These are phyloP conservation scores for Umbilicaria muhlenbergii DNA, from an alignment of 495 filamentous ascomycete species.

Conservation along the genomic window DNA sequence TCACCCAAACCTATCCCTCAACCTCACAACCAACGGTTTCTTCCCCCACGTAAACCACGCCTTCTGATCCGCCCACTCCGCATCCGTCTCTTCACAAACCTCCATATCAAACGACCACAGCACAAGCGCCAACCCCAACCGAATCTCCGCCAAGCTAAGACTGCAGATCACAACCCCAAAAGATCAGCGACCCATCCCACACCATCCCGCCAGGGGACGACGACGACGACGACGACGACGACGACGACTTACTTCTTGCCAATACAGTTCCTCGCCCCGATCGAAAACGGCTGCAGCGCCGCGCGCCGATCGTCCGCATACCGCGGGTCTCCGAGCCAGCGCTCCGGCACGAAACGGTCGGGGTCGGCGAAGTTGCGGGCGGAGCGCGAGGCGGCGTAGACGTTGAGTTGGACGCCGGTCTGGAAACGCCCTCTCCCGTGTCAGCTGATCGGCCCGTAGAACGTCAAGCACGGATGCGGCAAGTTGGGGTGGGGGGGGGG, in stretches of 20 bases:
- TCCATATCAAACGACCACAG: slow-evolving; percentile 38
- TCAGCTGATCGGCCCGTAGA: slow-evolving; percentile 8
- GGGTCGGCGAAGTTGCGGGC: slow-evolving; percentile 12
- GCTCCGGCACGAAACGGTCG: slow-evolving; percentile 7
- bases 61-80: slow-evolving; percentile 24
- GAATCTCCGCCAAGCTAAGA: slow-evolving; percentile 37
- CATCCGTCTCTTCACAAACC: slow-evolving; percentile 15
- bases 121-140: slow-evolving; percentile 32
- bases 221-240: too few species aligned
- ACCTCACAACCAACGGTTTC: slow-evolving; percentile 17
- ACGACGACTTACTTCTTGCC: slow-evolving; percentile 11
- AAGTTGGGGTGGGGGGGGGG: background rate
- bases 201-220: background rate
- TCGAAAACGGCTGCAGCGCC: slow-evolving; percentile 7
- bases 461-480: background rate
- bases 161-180: slow-evolving; percentile 1
- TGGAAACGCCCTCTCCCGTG: slow-evolving; percentile 12
- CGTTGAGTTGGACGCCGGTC: slow-evolving; percentile 20
- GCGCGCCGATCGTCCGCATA: slow-evolving; percentile 2
- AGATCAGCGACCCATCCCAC: background rate
- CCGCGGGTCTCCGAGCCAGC: slow-evolving; percentile 8
- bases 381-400: slow-evolving; percentile 24
- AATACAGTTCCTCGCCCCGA: slow-evolving; percentile 9
- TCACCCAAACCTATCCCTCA: background rate
- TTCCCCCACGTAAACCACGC: slow-evolving; percentile 22